Evolutionary conservation across 331 rosid genomes (phyloP).

Genomic region (Dryas integrifolia): DNA sequence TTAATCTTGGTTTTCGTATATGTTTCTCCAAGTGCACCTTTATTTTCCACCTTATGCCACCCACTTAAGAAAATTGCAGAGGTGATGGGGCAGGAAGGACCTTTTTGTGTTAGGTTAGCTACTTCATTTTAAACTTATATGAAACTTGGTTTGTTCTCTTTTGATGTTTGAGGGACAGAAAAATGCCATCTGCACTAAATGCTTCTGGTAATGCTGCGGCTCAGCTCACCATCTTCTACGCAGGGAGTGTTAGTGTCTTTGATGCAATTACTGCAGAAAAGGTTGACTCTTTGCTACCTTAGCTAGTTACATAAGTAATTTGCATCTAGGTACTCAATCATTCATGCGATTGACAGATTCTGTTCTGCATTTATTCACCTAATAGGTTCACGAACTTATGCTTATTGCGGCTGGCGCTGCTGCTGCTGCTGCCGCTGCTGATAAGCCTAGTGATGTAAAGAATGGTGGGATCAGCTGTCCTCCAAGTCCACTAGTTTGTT

Average conservation of each 20-base stretch:
- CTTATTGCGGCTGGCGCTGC: conserved; percentile 38
- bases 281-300: conserved; percentile 20
- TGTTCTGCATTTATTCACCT: neutral
- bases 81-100: too few relatives aligned
- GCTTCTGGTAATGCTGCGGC: conserved; percentile 19
- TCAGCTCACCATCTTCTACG: conserved; percentile 54
- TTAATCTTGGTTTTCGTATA: neutral
- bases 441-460: conserved; percentile 47
- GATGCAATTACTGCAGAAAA: conserved; percentile 62
- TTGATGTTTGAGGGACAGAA: conserved; percentile 36
- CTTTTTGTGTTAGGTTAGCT: neutral
- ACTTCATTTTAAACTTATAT: neutral
- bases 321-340: conserved; percentile 4
- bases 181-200: conserved; percentile 36
- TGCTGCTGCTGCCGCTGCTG: conserved; percentile 32
- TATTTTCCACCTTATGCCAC: too few relatives aligned
- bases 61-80: too few relatives aligned
- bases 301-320: neutral
- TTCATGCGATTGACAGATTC: neutral
- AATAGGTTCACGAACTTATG: conserved; percentile 57
- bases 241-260: conserved; percentile 54
- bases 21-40: neutral
- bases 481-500: conserved; percentile 35
- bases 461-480: conserved; percentile 36
- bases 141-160: conserved; percentile 1